These are phyloP conservation scores for Thinopyrum elongatum DNA, from an alignment of 176 grass and related monocot genomes.

Conservation along the genomic window DNA sequence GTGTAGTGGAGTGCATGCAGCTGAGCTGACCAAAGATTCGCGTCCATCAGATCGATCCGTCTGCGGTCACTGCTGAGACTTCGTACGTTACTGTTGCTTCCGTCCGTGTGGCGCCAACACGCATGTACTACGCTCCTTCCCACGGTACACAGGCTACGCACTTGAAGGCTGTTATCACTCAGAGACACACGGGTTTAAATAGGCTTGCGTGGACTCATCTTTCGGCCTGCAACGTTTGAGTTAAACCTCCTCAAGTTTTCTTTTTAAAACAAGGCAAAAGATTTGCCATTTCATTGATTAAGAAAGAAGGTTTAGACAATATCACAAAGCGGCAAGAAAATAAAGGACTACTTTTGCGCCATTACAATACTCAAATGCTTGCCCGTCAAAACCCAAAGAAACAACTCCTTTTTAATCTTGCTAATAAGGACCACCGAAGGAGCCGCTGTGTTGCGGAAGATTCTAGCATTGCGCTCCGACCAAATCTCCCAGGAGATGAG, in stretches of 20 bases:
- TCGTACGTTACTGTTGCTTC: neutral
- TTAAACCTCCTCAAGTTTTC: neutral
- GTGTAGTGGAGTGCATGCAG: neutral
- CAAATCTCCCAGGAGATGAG: too few species aligned
- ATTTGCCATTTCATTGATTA: too few species aligned
- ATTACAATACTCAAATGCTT: too few species aligned
- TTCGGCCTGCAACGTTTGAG: neutral
- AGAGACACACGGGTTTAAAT: neutral
- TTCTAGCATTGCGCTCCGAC: too few species aligned
- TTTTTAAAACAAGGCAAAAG: too few species aligned
- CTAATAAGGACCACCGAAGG: too few species aligned
- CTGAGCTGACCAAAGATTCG: constrained; percentile 9
- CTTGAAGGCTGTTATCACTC: neutral
- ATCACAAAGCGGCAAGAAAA: too few species aligned
- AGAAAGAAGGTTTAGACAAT: too few species aligned
- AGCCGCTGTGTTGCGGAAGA: too few species aligned
- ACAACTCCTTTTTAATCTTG: too few species aligned
- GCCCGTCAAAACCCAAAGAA: too few species aligned
- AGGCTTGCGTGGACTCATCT: neutral
- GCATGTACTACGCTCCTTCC: neutral
- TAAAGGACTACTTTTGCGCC: too few species aligned
- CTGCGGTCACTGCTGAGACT: constrained; percentile 20
- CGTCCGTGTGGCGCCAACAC: neutral
- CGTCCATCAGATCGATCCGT: neutral
- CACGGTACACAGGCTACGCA: neutral